Base-by-base conservation (phyloP, 192 early-diverging fungal species). In the Podila minutissima region DNA sequence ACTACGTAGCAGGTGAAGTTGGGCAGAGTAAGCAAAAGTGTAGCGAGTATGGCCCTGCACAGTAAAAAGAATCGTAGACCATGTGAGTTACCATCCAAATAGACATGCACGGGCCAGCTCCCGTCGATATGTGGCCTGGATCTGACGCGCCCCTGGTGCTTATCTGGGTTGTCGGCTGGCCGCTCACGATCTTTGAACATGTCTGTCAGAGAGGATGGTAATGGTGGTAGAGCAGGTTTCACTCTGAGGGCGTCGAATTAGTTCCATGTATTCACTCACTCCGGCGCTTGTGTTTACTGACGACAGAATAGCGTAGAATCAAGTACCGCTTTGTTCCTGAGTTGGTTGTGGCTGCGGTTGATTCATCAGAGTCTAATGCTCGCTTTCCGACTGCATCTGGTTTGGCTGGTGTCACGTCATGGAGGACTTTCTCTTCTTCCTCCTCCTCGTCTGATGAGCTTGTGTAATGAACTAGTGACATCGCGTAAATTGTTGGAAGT, bases 91-190 rank as follows among this genome's bases (percentile, higher is more conserved):
- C 77, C 67, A 35, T 73, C 69, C 8, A 81, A 62, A 55, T 81
- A 81, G 17, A 81, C 77, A 61, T 81, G 77, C 8, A 81, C 77
- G 11, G 77, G 71, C 77, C 77, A 81, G 11, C 70, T 68, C 20
- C 77, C 77, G 22, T 81, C 62, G 24, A 81, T 41, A 55, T 81
- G 77, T 0, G 77, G 37, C 11, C 77, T 66, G 12, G 55, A 19
- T 28, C 77, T 24, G 4, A 55, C n/a, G 8, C 70, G 62, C 12
- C 77, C 77, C 31, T 73, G 71, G 28, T 81, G 71, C 20, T 31
- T 28, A 7, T 58, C 67, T 17, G 77, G 71, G 28, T 81, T 66
- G 26, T 81, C 71, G 3, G 53, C 60, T 0, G 51, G 62, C 10
- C 77, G 37, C 15, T 81, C 77, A 22, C 67, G 46, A 20, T 81